These are phyloP conservation scores for Entrophospora sp. DNA, from an alignment of 192 early-diverging fungal species.

Conservation along the genomic window DNA sequence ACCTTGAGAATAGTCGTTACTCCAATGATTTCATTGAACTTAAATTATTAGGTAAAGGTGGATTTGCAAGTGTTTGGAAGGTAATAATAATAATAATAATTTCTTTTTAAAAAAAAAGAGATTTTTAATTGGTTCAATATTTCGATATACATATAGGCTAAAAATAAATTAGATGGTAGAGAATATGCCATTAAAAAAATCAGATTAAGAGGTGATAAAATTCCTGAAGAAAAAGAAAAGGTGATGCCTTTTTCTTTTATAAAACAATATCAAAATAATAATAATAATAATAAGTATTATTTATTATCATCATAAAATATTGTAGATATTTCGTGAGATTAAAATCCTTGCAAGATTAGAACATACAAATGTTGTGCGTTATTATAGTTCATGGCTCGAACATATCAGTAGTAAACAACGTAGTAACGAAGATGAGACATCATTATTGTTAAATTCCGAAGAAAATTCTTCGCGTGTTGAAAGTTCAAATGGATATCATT, in stretches of 20 bases:
- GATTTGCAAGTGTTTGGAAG: conserved; percentile 77
- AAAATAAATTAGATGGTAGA: conserved; percentile 81
- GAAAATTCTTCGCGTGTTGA: neutral
- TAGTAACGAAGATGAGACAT: neutral
- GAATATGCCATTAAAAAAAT: conserved; percentile 92
- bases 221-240: conserved; percentile 16
- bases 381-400: conserved; percentile 91
- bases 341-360: conserved; percentile 77
- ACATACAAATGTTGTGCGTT: conserved; percentile 89
- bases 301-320: too few species aligned
- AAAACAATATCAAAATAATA: too few species aligned
- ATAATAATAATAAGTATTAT: too few species aligned
- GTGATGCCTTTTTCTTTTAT: too few species aligned
- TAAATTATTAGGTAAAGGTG: conserved; percentile 74
- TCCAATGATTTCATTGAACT: conserved; percentile 77
- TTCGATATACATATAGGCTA: conserved; percentile 38
- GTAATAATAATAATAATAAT: neutral
- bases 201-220: conserved; percentile 43
- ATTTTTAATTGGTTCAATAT: neutral
- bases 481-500: conserved; percentile 20
- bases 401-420: conserved; percentile 27
- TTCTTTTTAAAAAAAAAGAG: neutral
- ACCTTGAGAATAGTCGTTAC: conserved; percentile 60
- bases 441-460: conserved; percentile 7
- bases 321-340: conserved; percentile 86